A percentile compares a stretch with the other conserved stretches of the same genome.
Conservation (phyloP, 257 asterid genomes). For the Plantago elongata region DNA sequence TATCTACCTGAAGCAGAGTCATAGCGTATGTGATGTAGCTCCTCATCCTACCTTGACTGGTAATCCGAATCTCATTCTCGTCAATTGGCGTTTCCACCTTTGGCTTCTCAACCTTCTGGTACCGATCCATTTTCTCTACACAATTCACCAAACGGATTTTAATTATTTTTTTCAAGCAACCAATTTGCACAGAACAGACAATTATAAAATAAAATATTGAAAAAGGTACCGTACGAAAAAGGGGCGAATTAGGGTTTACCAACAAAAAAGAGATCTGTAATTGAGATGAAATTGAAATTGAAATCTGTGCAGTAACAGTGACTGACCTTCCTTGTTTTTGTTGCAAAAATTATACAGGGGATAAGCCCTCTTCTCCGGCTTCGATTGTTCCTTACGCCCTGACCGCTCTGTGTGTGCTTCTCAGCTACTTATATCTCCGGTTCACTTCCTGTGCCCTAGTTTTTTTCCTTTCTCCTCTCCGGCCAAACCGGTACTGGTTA, state of each 20-base stretch:
- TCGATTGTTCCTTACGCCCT: constrained; percentile 37
- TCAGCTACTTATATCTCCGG: constrained; percentile 28
- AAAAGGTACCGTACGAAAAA: background rate
- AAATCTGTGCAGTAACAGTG: constrained; percentile 4
- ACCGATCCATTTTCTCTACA: constrained; percentile 58
- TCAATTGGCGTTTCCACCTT: constrained; percentile 49
- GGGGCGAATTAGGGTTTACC: constrained; percentile 12
- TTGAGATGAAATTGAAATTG: background rate
- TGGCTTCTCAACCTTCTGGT: constrained; percentile 74
- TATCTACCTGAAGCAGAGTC: constrained; percentile 58
- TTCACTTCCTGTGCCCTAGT: constrained; percentile 39
- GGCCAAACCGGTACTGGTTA: constrained; percentile 25
- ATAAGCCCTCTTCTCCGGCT: constrained; percentile 43
- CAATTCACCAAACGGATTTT: background rate
- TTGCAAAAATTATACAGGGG: constrained; percentile 24
- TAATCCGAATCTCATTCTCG: constrained; percentile 66
- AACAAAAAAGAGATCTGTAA: constrained; percentile 28
- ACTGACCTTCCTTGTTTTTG: background rate
- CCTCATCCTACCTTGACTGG: constrained; percentile 69
- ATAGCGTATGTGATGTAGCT: constrained; percentile 65
- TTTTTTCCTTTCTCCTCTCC: constrained; percentile 18
- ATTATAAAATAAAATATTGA: background rate
- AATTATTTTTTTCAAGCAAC: background rate
- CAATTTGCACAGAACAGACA: background rate
- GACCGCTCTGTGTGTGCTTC: constrained; percentile 20